Evolutionary conservation across 2,329 filamentous ascomycete species (phyloP).

Genomic region (Ophiocordyceps unilateralis): DNA sequence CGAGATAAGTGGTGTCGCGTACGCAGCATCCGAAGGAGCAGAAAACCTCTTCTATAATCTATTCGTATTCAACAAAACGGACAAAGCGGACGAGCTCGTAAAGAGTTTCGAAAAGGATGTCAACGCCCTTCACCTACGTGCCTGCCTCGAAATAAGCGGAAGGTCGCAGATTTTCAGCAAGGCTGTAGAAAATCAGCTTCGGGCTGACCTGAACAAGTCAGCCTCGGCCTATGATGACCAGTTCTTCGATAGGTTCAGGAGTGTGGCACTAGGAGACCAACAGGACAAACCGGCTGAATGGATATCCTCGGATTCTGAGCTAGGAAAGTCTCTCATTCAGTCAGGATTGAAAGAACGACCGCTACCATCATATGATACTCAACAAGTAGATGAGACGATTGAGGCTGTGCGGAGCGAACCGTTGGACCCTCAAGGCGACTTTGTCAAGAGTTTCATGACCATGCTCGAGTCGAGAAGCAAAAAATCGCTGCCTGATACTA

Average conservation of each 20-base stretch:
- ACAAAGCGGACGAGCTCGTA: neutral
- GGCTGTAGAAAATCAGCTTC: neutral
- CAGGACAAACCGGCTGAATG: neutral
- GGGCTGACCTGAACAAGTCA: neutral
- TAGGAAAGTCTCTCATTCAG: neutral
- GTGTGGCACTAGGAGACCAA: neutral
- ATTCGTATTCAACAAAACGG: neutral
- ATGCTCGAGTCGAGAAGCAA: neutral
- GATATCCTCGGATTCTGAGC: neutral
- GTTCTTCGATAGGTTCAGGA: neutral
- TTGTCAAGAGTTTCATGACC: neutral
- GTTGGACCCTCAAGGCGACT: neutral
- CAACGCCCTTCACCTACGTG: neutral
- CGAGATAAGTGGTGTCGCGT: neutral
- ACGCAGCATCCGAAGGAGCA: neutral
- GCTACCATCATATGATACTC: neutral
- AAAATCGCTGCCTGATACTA: neutral
- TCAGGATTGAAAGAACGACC: neutral
- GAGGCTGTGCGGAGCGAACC: neutral
- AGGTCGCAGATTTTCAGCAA: neutral
- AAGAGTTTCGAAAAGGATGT: neutral
- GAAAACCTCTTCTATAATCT: neutral
- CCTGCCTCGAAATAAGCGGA: neutral
- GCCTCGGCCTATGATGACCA: neutral
- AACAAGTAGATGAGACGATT: neutral